Evolutionary conservation across 1,139 yeast genomes (phyloP).

Genomic region (Yamadazyma diddensiae): DNA sequence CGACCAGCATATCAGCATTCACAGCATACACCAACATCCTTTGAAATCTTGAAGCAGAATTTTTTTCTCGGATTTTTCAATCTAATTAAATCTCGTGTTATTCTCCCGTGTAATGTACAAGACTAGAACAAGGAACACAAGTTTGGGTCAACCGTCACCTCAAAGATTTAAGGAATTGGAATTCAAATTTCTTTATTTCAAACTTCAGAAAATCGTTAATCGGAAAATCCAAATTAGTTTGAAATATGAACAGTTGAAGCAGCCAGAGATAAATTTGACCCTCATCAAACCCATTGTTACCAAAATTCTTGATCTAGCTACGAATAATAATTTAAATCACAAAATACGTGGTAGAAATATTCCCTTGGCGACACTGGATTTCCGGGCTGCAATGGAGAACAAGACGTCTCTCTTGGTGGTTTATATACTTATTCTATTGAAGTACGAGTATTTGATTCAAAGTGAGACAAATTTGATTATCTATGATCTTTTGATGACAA

Average conservation of each 20-base stretch:
- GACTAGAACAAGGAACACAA: constrained; percentile 11
- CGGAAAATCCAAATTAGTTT: constrained; percentile 45
- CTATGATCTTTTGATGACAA: constrained; percentile 48
- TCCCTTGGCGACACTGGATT: constrained; percentile 5
- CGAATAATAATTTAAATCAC: constrained; percentile 9
- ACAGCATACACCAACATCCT: no score
- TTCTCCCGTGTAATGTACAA: constrained; percentile 12
- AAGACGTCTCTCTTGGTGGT: constrained; percentile 26
- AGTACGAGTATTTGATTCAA: constrained; percentile 49
- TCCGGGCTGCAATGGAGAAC: constrained; percentile 10
- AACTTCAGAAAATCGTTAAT: constrained; percentile 35
- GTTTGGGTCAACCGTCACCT: constrained; percentile 5
- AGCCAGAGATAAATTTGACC: constrained; percentile 52
- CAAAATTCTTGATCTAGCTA: constrained; percentile 26
- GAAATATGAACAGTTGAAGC: constrained; percentile 53
- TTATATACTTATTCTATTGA: constrained; percentile 32
- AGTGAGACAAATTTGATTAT: constrained; percentile 46
- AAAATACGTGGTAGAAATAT: constrained; percentile 11
- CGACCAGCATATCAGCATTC: no score
- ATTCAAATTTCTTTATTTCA: constrained; percentile 39
- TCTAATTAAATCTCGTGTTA: no score
- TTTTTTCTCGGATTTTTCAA: no score
- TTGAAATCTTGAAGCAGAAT: no score
- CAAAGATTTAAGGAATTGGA: constrained; percentile 22
- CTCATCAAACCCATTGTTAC: constrained; percentile 49